Conservation (phyloP, 805 yeast genomes). For the Jamesozyma hellenica region DNA sequence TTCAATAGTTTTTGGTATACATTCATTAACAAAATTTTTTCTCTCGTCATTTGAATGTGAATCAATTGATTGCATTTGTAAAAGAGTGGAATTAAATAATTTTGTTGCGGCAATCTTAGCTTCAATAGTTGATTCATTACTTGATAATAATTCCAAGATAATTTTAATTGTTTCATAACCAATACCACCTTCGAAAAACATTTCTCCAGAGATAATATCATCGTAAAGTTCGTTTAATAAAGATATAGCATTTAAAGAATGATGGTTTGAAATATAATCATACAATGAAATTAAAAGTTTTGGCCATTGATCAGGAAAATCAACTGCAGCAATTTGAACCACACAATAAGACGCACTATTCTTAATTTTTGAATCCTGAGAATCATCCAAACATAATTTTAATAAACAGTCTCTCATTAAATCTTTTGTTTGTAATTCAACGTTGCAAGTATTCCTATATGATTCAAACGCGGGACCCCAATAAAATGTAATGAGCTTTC, state of each 20-base stretch:
- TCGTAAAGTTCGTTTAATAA: conserved; percentile 71
- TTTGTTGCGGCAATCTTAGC: conserved; percentile 40
- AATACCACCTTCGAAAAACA: conserved; percentile 68
- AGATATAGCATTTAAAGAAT: conserved; percentile 42
- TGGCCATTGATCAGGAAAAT: conserved; percentile 97
- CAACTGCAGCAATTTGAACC: conserved; percentile 77
- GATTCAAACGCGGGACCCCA: conserved; percentile 83
- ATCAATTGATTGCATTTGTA: conserved; percentile 35
- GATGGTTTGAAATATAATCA: conserved; percentile 27
- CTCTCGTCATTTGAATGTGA: conserved; percentile 11
- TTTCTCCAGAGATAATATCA: conserved; percentile 77
- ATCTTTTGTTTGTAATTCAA: conserved; percentile 43
- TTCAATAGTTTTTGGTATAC: conserved; percentile 12
- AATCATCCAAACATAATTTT: conserved; percentile 33
- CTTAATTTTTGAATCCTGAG: conserved; percentile 49
- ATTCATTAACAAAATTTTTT: conserved; percentile 11
- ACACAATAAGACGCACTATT: conserved; percentile 62
- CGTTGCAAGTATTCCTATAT: conserved; percentile 51
- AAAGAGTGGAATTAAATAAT: conserved; percentile 44
- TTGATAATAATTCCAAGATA: conserved; percentile 34
- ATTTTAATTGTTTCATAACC: conserved; percentile 47
- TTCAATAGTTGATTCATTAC: conserved; percentile 23
- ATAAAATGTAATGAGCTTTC: conserved; percentile 54
- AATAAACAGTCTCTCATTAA: conserved; percentile 43
- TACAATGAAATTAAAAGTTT: conserved; percentile 44